phyloP scores from a whole-genome alignment of 164 flowering plant species.

The Magnolia kwangsiensis region DNA sequence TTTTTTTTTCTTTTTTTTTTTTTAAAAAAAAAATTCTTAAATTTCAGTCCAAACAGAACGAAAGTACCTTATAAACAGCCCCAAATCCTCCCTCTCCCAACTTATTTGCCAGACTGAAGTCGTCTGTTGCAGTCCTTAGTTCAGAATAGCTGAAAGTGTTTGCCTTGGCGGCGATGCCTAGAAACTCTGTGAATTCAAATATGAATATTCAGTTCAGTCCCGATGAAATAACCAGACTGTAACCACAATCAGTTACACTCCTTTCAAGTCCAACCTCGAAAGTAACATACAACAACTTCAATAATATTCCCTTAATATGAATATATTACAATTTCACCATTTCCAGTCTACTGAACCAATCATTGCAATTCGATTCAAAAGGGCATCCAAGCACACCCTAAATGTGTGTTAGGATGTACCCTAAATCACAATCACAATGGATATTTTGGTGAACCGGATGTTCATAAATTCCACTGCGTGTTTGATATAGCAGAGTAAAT shows the following conservation, averaged over 20 bases:
- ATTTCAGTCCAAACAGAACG: neutral
- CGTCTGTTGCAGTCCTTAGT: conserved; percentile 62
- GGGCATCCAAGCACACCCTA: neutral
- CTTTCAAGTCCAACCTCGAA: neutral
- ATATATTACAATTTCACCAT: neutral
- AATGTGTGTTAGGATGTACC: no score
- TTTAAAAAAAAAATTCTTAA: no score
- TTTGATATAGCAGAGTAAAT: no score
- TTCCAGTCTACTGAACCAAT: neutral
- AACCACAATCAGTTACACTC: neutral
- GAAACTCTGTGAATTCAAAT: conserved; percentile 41
- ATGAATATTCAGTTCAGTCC: neutral
- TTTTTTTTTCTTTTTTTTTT: no score
- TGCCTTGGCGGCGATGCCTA: conserved; percentile 53
- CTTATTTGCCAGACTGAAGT: conserved; percentile 62
- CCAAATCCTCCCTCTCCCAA: conserved; percentile 96
- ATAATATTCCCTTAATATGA: neutral
- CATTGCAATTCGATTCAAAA: neutral
- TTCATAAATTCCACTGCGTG: no score
- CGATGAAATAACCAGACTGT: neutral
- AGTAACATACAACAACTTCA: neutral
- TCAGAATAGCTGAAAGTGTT: conserved; percentile 65
- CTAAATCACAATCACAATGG: no score
- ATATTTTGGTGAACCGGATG: no score
- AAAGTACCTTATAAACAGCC: conserved; percentile 67